Conservation (phyloP, 345 rosid species). For the Carallia brachiata region DNA sequence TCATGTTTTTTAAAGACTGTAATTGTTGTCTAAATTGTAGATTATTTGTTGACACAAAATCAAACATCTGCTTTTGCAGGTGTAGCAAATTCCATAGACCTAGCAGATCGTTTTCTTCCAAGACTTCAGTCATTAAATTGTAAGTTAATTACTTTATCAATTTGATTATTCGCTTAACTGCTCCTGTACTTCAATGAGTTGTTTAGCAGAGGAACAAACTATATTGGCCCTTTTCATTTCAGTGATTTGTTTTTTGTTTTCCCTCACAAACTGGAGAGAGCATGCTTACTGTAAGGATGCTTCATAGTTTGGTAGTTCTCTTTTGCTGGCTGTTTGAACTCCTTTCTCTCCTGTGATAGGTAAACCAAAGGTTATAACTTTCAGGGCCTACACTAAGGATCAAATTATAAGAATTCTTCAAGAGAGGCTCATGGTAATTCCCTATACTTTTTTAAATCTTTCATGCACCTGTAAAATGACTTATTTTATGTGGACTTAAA, state of each 20-base stretch:
- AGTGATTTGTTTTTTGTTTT: background rate
- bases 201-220: no score
- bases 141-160: constrained; percentile 32
- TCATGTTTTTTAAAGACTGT: background rate
- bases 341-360: constrained; percentile 38
- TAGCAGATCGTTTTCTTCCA: constrained; percentile 91
- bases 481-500: no score
- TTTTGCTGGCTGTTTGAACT: constrained; percentile 8
- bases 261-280: background rate
- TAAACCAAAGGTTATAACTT: constrained; percentile 78
- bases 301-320: background rate
- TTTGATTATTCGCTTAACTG: no score
- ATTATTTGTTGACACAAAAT: background rate
- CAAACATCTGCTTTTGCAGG: constrained; percentile 40
- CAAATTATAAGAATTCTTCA: constrained; percentile 70
- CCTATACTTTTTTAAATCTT: background rate
- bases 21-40: background rate
- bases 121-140: constrained; percentile 74
- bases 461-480: background rate
- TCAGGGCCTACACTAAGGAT: constrained; percentile 73
- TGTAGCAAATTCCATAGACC: constrained; percentile 86
- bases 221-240: background rate
- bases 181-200: no score
- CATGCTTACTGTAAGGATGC: background rate
- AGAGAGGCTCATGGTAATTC: constrained; percentile 76